Base-by-base conservation (phyloP, 495 filamentous ascomycete genomes). In the Trichocladium uniseriatum region DNA sequence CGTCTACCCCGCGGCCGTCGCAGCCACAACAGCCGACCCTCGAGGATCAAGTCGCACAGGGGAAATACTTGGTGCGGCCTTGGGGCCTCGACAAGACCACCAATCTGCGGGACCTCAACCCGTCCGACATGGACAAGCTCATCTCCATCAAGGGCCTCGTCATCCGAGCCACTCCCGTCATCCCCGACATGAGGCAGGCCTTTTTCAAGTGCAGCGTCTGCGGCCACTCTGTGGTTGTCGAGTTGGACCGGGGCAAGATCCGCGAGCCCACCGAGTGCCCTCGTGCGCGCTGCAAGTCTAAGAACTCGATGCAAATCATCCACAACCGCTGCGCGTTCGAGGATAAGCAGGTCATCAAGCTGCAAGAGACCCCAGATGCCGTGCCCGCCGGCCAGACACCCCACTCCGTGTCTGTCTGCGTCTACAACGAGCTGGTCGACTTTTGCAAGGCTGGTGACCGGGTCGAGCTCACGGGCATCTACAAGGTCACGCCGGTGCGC, bases 261-360 rank as follows among this genome's bases (percentile, higher is more conserved):
- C 83, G 87, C 39, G 92, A 99, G 65, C 92, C 92, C 6, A 95
- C 90, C 5, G 72, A 79, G 55, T 99, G 92, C 58, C 89, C 91
- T 9, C 82, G 94, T 16, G 72, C 77, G n/a, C 78, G 83, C 38
- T 99, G 92, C 69, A 77, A 81, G 38, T 80, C 82, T 38, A 81
- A 80, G 52, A 97, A 99, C 63, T 92, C 89, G 20, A 97, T 99
- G 94, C 88, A 96, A 61, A 89, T 99, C 51, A 74, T 96, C 11
- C 92, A 99, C 74, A 97, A 99, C 66, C 86, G 92, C 45, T 97
- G 89, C 54, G 76, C 77, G 13, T 99, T 99, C 63, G 81, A 87
- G 41, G 92, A 99, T 61, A 99, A 97, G 69, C 92, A 99, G 58
- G 89, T 97, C 48, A 95, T 99, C 74, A 97, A 97, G 68, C 76